phyloP scores from a whole-genome alignment of 208 protist species.

The Tritrichomonas foetus region DNA sequence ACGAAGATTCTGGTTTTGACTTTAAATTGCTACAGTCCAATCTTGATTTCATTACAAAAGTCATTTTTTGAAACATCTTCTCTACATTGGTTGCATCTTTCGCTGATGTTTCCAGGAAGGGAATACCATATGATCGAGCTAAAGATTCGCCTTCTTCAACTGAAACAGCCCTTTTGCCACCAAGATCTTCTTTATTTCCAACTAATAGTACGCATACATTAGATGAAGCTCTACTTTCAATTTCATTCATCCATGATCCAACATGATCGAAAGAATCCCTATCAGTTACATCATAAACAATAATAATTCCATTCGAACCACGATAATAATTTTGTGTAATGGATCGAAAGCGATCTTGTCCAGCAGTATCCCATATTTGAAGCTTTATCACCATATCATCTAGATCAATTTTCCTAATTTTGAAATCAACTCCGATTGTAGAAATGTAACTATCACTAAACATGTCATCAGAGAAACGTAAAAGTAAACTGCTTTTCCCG shows the following conservation, averaged over 20 bases:
- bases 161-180: slow-evolving; percentile 45
- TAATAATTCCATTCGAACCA: neutral
- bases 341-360: neutral
- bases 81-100: neutral
- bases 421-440: neutral
- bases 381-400: neutral
- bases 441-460: neutral
- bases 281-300: neutral
- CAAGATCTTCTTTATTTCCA: slow-evolving; percentile 1
- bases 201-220: neutral
- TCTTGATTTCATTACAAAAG: too few species aligned
- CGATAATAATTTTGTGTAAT: neutral
- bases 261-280: neutral
- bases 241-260: neutral
- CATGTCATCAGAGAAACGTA: neutral
- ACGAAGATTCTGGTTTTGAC: too few species aligned
- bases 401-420: neutral
- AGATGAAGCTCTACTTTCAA: too few species aligned
- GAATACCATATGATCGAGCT: neutral
- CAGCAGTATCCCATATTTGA: slow-evolving; percentile 3
- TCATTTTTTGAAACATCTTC: neutral
- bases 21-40: too few species aligned
- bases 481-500: neutral
- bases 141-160: slow-evolving; percentile 40
- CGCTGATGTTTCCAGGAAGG: neutral